Evolutionary conservation across 2,329 filamentous ascomycete species (phyloP), one percentile per base, ranked within the genome.

Genomic region (Pyricularia sp.): DNA sequence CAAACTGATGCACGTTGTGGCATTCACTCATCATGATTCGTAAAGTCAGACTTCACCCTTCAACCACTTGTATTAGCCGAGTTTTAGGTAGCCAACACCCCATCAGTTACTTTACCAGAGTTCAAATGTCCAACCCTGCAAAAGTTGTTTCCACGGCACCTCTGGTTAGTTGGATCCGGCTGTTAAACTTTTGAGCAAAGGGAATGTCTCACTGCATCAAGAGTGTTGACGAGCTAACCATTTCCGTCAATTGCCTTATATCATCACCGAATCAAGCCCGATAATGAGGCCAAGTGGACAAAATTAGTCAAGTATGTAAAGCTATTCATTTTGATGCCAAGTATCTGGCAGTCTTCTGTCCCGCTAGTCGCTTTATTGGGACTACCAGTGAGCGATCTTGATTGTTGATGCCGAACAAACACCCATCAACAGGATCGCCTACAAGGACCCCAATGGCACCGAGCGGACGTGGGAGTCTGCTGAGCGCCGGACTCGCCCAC

Each of bases 381-480:
- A 7, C 42, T 20, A 55, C 10, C 4, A 30, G 12, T 14, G 14
- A 20, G 26, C 14, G 25, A 14, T 30, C 26, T 63, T 28, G 20
- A 30, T 17, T 63, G 59, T 63, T 63, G 59, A 63, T 63, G 59
- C 26, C 26, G 59, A 28, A 17, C n/a, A 26, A 63, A 26, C 59
- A 12, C 23, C 23, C 59, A 31, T 63, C 59, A 63, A 30, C 59
- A 88, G 86, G 74, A 84, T 87, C 71, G 85, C 83, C 42, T 93
- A 92, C 76, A 80, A 81, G 69, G 90, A 92, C 74, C 85, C 87
- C 25, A 81, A 84, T 42, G 87, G 86, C 72, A 79, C 80, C 20
- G 77, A 80, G 0, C 83, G 90, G 68, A 86, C 84, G 33, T 93
- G 90, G 90, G 90, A 93, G 75, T 90, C 88, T 0, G 88, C 88